Conservation (phyloP, 129 eudicot species). For the Saposhnikovia divaricata region DNA sequence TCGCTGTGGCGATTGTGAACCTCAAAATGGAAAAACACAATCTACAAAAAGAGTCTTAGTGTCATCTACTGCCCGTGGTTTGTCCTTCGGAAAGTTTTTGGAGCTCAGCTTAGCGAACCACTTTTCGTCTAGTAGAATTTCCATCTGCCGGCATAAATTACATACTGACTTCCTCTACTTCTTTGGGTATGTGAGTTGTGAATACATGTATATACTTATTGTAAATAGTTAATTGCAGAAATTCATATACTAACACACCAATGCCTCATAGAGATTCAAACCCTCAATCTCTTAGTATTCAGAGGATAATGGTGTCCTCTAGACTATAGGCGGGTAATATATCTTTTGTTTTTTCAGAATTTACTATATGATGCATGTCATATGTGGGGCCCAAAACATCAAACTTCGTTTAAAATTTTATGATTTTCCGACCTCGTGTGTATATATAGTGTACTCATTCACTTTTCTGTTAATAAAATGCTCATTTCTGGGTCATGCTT, state of each 20-base stretch:
- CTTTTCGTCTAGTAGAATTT: conserved; percentile 50
- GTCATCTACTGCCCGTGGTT: conserved; percentile 70
- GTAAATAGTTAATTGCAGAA: not conserved
- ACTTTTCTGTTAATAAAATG: not conserved
- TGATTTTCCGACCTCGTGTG: not conserved
- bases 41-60: conserved; percentile 82
- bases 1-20: conserved; percentile 80
- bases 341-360: not conserved
- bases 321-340: too few species aligned
- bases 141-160: conserved; percentile 71
- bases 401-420: not conserved
- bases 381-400: not conserved
- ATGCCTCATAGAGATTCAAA: not conserved
- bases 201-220: too few species aligned
- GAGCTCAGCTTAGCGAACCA: conserved; percentile 74
- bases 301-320: not conserved
- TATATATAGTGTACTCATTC: not conserved
- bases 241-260: not conserved
- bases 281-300: not conserved
- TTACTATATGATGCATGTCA: not conserved
- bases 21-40: conserved; percentile 45
- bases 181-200: conserved; percentile 62
- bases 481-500: not conserved
- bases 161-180: conserved; percentile 74
- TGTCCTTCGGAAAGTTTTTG: conserved; percentile 89